Base-by-base conservation (phyloP, 331 rosid genomes). In the Arachis monticola region DNA sequence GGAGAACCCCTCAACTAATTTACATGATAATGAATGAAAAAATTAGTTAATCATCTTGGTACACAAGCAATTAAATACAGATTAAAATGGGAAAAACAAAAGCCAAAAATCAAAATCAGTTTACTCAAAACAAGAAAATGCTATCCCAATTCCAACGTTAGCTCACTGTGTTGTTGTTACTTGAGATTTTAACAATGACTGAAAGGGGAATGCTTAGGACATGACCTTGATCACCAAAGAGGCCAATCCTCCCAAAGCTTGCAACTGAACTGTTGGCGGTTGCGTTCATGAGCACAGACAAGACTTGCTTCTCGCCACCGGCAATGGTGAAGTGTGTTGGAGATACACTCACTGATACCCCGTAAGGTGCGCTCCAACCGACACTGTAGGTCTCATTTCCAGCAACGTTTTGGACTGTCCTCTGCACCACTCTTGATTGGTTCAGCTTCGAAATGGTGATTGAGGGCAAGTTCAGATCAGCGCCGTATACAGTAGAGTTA, bases 391-490 rank as follows among this genome's bases (percentile, higher is more conserved):
- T 75, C 72, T 92, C 99, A 35, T 91, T 88, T 60, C 76, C 88
- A 5, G 85, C 97, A 8, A 89, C 51, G 81, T 90, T 95, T 53
- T 47, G 80, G 62, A 92, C 80, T 9, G 89, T 77, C 75, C 99
- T 86, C 57, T 67, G 87, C 50, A 95, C 84, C 4, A 73, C 75
- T 71, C 88, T 83, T 2, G 96, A 88, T 75, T 87, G 88, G 89
- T 92, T 90, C 12, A 95, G 87, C 78, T 70, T 92, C 53, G 97
- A 87, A 55, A 95, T 64, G 9, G 97, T 87, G 81, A 95, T 91
- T 31, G 99, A 95, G 2, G 99, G 97, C 78, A 92, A 17, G 93
- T 95, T 95, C 84, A 92, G 85, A 83, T 92, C 97, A 76, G 88
- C 70, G 30, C 96, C 96, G 45, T 32, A 47, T 35, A 84, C 48